Evolutionary conservation across 257 asterid species (phyloP).

Genomic region (Solanum lycopersicoides): DNA sequence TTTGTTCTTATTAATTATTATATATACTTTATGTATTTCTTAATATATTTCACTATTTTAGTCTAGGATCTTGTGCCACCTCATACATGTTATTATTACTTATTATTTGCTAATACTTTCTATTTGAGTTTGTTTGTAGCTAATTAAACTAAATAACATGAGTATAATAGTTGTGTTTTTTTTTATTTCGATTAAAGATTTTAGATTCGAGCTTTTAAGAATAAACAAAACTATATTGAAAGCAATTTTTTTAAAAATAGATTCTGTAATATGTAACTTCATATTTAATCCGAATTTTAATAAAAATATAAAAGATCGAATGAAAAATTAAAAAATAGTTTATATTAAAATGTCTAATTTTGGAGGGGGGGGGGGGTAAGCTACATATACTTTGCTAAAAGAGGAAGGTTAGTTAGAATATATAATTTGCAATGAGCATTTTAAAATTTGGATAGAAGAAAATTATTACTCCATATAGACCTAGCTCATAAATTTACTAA

Average conservation of each 20-base stretch:
- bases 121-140: not conserved
- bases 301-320: not conserved
- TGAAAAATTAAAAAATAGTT: not conserved
- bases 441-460: not conserved
- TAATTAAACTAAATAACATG: not conserved
- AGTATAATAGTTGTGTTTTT: no score
- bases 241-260: no score
- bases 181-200: no score
- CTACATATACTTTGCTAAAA: not conserved
- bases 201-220: no score
- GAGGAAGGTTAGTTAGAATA: not conserved
- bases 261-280: no score
- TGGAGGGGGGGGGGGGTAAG: not conserved
- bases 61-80: not conserved
- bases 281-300: not conserved
- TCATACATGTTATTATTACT: not conserved
- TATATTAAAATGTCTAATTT: no score
- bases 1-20: not conserved
- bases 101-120: not conserved
- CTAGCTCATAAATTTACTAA: no score
- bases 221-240: no score
- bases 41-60: not conserved
- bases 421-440: not conserved
- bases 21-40: not conserved
- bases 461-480: not conserved